Conservation (phyloP, 371 early-diverging fungal species). For the Lichtheimia corymbifera region DNA sequence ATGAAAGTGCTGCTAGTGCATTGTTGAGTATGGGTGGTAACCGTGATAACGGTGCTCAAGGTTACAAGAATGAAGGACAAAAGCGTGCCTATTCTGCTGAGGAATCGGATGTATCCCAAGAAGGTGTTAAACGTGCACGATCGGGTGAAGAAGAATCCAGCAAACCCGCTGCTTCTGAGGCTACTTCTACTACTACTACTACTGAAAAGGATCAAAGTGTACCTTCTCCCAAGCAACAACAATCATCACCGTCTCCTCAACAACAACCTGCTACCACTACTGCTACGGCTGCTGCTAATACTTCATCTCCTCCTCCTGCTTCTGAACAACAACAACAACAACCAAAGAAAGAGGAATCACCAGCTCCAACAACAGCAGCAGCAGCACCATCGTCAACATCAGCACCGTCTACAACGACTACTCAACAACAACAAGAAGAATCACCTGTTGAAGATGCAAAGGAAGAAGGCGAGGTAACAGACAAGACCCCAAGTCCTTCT, state of each 20-base stretch:
- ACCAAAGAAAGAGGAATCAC: not conserved
- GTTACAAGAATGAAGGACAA: slow-evolving; percentile 10
- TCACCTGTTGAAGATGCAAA: slow-evolving; percentile 14
- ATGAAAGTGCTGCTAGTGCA: slow-evolving; percentile 24
- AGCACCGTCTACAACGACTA: not conserved
- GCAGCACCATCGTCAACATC: slow-evolving; percentile 6
- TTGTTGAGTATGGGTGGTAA: slow-evolving; percentile 23
- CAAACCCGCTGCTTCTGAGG: not conserved
- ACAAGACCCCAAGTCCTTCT: slow-evolving; percentile 15
- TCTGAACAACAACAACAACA: not conserved
- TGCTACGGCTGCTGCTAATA: not conserved
- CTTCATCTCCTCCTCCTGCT: too few species aligned
- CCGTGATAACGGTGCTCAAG: not conserved
- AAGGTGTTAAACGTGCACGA: slow-evolving; percentile 9
- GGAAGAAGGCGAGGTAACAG: slow-evolving; percentile 21
- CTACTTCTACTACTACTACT: too few species aligned
- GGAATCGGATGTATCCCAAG: slow-evolving; percentile 4
- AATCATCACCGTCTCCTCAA: not conserved
- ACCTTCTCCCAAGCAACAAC: not conserved
- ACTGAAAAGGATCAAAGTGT: not conserved
- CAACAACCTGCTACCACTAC: not conserved
- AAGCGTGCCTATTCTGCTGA: slow-evolving; percentile 18
- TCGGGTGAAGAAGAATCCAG: slow-evolving; percentile 5
- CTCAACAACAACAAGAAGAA: not conserved
- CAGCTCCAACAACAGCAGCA: not conserved